Percentiles rank a stretch among this genome's conserved stretches.
Conservation (phyloP, 352 stramenopile species). For the Globisporangium emineosum region DNA sequence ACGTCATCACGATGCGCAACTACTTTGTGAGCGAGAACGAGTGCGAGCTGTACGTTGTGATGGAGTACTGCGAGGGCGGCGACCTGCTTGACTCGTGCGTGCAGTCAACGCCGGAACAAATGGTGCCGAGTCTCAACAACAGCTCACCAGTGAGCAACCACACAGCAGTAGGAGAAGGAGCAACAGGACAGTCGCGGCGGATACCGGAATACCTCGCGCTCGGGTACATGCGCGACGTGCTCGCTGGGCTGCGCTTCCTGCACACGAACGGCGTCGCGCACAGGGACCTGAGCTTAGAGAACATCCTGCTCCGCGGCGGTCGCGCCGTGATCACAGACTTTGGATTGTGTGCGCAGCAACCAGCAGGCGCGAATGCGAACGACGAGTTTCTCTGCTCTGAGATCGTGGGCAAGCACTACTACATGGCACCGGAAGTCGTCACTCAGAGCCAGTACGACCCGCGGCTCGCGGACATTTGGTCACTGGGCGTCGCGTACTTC, state of each 20-base stretch:
- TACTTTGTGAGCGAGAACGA: constrained; percentile 57
- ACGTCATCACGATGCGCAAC: constrained; percentile 66
- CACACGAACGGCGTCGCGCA: constrained; percentile 81
- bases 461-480: constrained; percentile 92
- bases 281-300: constrained; percentile 97
- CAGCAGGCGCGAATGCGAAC: constrained; percentile 20
- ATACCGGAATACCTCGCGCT: constrained; percentile 48
- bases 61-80: constrained; percentile 77
- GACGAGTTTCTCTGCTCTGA: constrained; percentile 51
- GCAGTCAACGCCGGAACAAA: not conserved
- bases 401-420: constrained; percentile 92
- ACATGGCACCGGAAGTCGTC: constrained; percentile 96
- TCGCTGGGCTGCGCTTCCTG: constrained; percentile 60
- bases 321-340: constrained; percentile 69
- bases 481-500: constrained; percentile 91
- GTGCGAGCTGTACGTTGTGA: constrained; percentile 57
- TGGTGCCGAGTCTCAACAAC: constrained; percentile 11
- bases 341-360: constrained; percentile 56
- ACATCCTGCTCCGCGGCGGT: constrained; percentile 88
- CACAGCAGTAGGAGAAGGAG: constrained; percentile 9
- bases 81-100: constrained; percentile 69
- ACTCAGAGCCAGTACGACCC: constrained; percentile 86
- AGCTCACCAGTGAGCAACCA: not conserved
- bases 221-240: constrained; percentile 64
- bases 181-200: constrained; percentile 10